Evolutionary conservation across 257 asterid species (phyloP), one percentile per base, ranked within the genome.

Genomic region (Catharanthus roseus): DNA sequence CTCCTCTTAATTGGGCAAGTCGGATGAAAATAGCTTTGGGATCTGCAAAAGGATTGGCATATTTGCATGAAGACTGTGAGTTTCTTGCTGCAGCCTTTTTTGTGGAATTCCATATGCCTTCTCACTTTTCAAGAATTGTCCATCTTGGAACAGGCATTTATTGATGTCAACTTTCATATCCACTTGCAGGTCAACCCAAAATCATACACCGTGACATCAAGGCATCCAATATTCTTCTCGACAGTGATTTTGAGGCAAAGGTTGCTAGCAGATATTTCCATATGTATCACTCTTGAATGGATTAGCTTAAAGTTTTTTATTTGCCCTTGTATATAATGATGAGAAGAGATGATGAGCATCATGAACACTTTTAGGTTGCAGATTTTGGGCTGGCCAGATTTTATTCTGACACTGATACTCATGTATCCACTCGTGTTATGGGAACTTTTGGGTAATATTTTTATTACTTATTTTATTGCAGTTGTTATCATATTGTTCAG

Each of bases 321-420:
- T 41, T n/a, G 39, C 56, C 5, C 9, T 0, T 12, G 26, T 16
- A 9, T 6, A 41, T n/a, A n/a, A n/a, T n/a, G n/a, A n/a, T n/a
- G n/a, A n/a, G n/a, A n/a, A n/a, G n/a, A n/a, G n/a, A 2, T 51
- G 66, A 28, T 24, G 61, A 57, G 63, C 53, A 51, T n/a, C 21
- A 53, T 53, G 28, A 53, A n/a, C n/a, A n/a, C n/a, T n/a, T 72
- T 56, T 85, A 92, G 97, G 96, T 92, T 71, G 98, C 98, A 54
- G 98, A 92, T 84, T 92, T 92, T 57, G 98, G 98, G 85, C 95
- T 92, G 69, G 96, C 98, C 29, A 90, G 96, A 78, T 79, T 92
- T 75, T 82, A 86, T 79, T 80, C 86, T 71, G 98, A 92, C 63
- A 77, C 91, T 23, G 96, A 92, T 70, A 92, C 96, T 72, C 98